phyloP scores from a whole-genome alignment of 768 basidiomycete species.

The Rhodotorula diobovata region DNA sequence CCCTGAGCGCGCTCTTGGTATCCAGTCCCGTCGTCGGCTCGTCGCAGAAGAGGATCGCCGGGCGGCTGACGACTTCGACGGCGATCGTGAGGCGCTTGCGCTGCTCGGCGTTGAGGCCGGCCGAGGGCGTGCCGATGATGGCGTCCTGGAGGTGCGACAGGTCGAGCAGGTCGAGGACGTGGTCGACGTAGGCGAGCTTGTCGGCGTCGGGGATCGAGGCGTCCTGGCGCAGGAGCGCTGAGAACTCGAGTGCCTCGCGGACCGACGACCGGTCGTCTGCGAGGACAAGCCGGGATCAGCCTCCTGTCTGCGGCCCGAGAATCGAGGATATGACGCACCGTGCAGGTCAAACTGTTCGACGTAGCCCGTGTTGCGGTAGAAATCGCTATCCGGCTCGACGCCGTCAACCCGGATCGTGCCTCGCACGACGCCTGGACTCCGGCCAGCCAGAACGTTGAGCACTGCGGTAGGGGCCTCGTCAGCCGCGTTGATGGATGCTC shows the following conservation, averaged over 20 bases:
- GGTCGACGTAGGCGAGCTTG: conserved; percentile 51
- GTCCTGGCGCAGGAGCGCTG: conserved; percentile 51
- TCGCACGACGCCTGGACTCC: conserved; percentile 51
- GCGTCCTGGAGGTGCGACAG: conserved; percentile 52
- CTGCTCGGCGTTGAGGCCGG: conserved; percentile 49
- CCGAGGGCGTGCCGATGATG: conserved; percentile 51
- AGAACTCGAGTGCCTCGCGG: conserved; percentile 51
- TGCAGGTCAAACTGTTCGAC: conserved; percentile 49
- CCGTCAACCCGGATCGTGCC: conserved; percentile 52
- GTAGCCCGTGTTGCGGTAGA: conserved; percentile 51
- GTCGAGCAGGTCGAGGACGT: conserved; percentile 50
- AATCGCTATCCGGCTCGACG: conserved; percentile 46
- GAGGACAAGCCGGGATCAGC: fast-evolving
- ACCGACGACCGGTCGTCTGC: conserved; percentile 46
- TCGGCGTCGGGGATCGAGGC: conserved; percentile 46
- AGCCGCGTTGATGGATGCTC: too few species aligned
- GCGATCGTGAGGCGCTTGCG: conserved; percentile 54
- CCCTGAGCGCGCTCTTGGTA: conserved; percentile 51
- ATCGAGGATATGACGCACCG: conserved; percentile 32
- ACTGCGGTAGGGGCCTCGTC: too few species aligned
- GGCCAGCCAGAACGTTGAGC: conserved; percentile 44
- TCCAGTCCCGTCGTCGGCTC: conserved; percentile 51
- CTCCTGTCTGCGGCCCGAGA: conserved; percentile 35
- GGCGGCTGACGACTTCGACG: conserved; percentile 46
- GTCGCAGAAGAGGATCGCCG: conserved; percentile 52